Base-by-base conservation (phyloP, 805 yeast genomes). In the Wickerhamomyces bisporus region DNA sequence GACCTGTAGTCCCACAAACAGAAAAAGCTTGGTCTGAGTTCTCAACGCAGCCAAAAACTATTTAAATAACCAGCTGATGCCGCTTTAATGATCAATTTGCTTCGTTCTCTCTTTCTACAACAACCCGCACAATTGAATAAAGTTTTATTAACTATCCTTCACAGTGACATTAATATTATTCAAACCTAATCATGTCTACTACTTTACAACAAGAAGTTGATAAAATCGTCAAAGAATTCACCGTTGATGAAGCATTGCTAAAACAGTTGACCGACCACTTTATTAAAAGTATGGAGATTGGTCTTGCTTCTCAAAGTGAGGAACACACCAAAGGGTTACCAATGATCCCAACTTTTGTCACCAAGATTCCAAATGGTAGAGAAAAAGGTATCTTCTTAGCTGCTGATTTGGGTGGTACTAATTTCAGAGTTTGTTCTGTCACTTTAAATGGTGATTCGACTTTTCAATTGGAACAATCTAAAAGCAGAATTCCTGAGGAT, bases 391-490 rank as follows among this genome's bases (percentile, higher is more conserved):
- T 85, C 28, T 77, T 73, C 45, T 66, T 91, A 43, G 98, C 98
- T 38, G 95, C 93, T 5, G 98, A 91, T 57, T 70, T 91, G 37
- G 98, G 98, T 45, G 98, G 98, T 35, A 89, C 98, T 41, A 89
- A 93, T 61, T 87, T 91, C 65, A 73, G 98, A 53, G 96, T 93
- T 19, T 88, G 97, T 58, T 87, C 96, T 2, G 89, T 91, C 23
- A 60, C 71, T 26, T 70, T 91, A 50, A 68, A 72, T 35, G 94
- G 94, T 37, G 80, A 80, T 53, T 86, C 85, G 48, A 80, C 91
- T n/a, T 88, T 81, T 60, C 68, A 73, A 18, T 64, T 89, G 43
- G 75, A 77, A 48, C 96, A 91, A 59, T 65, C 78, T 35, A 89
- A 91, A 62, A 72, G 72, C 44, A 81, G 81, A 41, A 84, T 93